Percentiles rank a stretch among this genome's conserved stretches.
Evolutionary conservation across 2,329 filamentous ascomycete genomes (phyloP).

Genomic region (Aspergillus sp.): DNA sequence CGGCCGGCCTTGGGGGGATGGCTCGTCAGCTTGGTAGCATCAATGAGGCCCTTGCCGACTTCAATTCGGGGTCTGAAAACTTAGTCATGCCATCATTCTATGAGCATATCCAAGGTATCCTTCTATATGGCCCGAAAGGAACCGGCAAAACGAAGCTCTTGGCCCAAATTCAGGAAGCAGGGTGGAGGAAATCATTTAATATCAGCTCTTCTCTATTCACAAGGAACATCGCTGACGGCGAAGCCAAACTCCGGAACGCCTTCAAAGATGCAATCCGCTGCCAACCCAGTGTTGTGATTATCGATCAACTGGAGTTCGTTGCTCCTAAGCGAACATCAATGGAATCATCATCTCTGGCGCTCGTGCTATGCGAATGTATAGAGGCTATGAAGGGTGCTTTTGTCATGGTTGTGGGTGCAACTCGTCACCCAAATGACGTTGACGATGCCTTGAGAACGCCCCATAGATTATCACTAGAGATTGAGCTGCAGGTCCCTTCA

Average conservation of each 20-base stretch:
- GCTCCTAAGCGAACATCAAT: conserved; percentile 59
- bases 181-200: conserved; percentile 68
- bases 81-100: conserved; percentile 43
- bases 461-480: conserved; percentile 64
- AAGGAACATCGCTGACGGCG: conserved; percentile 42
- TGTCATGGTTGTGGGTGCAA: conserved; percentile 73
- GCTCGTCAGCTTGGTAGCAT: conserved; percentile 62
- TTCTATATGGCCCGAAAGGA: conserved; percentile 78
- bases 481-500: conserved; percentile 77
- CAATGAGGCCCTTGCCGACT: conserved; percentile 64
- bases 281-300: conserved; percentile 74
- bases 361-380: conserved; percentile 42
- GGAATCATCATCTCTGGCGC: conserved; percentile 37
- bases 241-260: conserved; percentile 60
- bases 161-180: conserved; percentile 62
- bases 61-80: conserved; percentile 40
- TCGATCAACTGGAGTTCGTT: conserved; percentile 74
- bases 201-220: conserved; percentile 35
- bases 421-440: conserved; percentile 70
- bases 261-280: conserved; percentile 68
- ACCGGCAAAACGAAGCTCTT: conserved; percentile 82
- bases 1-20: conserved; percentile 65
- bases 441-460: conserved; percentile 66
- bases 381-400: conserved; percentile 46
- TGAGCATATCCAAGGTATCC: conserved; percentile 56